Conservation (phyloP, 805 yeast genomes). For the Cyberlindnera maritima region DNA sequence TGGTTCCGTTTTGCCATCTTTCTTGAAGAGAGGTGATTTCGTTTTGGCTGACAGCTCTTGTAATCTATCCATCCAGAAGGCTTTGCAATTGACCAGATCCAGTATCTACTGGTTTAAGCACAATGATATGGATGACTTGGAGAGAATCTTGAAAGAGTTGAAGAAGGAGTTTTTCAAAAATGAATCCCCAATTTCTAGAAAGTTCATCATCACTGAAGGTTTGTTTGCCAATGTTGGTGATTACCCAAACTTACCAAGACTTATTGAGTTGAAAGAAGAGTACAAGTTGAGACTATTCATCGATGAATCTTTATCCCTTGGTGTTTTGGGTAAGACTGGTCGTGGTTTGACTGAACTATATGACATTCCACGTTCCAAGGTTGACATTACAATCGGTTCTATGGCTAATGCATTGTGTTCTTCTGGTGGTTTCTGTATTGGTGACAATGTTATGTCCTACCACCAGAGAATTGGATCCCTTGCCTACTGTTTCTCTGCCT, state of each 20-base stretch:
- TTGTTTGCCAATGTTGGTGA: conserved; percentile 81
- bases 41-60: conserved; percentile 83
- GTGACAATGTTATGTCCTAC: conserved; percentile 75
- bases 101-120: conserved; percentile 73
- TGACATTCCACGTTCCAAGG: conserved; percentile 55
- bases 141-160: conserved; percentile 56
- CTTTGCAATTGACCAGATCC: conserved; percentile 81
- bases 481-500: conserved; percentile 92
- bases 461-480: conserved; percentile 89
- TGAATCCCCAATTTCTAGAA: conserved; percentile 77
- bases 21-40: conserved; percentile 91
- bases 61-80: conserved; percentile 79
- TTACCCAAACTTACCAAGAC: conserved; percentile 62
- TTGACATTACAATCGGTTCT: conserved; percentile 86
- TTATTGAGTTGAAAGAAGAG: conserved; percentile 72
- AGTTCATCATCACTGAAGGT: conserved; percentile 91
- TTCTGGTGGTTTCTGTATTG: conserved; percentile 93
- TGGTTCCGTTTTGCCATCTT: conserved; percentile 87
- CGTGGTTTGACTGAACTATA: conserved; percentile 80
- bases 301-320: conserved; percentile 86
- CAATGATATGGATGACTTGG: conserved; percentile 83
- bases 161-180: conserved; percentile 22
- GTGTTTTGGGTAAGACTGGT: conserved; percentile 82
- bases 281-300: conserved; percentile 83
- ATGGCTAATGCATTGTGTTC: conserved; percentile 79